Evolutionary conservation across 164 flowering plant genomes (phyloP).

Genomic region (Kingdonia uniflora): DNA sequence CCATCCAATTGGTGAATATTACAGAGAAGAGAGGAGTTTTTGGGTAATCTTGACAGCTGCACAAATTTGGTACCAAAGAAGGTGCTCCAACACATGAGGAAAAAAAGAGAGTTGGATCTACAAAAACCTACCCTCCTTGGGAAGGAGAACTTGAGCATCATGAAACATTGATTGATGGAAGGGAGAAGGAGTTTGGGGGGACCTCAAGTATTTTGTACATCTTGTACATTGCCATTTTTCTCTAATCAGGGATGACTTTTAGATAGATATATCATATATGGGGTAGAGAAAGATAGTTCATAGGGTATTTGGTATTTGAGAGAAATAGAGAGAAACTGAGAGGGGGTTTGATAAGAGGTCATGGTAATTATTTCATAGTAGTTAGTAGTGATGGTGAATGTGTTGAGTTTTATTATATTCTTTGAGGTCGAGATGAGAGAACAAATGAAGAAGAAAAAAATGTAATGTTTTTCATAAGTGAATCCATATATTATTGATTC

Average conservation of each 20-base stretch:
- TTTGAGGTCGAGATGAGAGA: too few species aligned
- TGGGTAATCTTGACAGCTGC: neutral
- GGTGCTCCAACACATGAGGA: conserved; percentile 8
- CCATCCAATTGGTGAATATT: neutral
- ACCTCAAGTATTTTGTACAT: conserved; percentile 9
- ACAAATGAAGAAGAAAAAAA: too few species aligned
- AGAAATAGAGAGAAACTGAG: too few species aligned
- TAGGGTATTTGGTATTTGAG: neutral
- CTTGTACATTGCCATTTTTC: conserved; percentile 14
- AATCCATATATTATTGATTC: too few species aligned
- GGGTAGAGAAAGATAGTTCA: conserved; percentile 1
- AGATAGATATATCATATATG: conserved; percentile 2
- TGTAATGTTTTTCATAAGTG: too few species aligned
- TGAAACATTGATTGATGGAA: neutral
- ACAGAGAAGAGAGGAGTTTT: neutral
- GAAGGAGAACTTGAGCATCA: neutral
- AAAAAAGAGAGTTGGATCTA: neutral
- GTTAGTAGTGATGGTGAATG: too few species aligned
- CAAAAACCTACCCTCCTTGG: neutral
- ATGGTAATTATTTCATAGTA: too few species aligned
- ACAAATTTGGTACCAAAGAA: conserved; percentile 7
- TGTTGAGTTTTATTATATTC: too few species aligned
- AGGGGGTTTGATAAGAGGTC: too few species aligned
- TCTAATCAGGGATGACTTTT: conserved; percentile 8
- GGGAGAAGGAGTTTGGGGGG: neutral